phyloP scores from a whole-genome alignment of 805 yeast genomes.

The Cyberlindnera amylophila region DNA sequence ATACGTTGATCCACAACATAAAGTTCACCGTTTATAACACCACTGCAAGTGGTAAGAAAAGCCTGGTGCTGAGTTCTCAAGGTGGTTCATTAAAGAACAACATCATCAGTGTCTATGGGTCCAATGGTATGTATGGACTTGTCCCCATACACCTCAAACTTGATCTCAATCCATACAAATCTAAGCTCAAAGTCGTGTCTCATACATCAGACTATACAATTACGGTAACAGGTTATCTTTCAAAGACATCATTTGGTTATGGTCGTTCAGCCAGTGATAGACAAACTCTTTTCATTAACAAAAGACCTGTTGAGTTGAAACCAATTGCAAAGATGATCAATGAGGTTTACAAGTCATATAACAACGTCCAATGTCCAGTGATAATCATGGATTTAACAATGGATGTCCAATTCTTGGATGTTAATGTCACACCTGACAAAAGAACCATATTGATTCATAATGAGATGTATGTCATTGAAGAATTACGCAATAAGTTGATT shows the following conservation, averaged over 20 bases:
- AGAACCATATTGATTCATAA: constrained; percentile 63
- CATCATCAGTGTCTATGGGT: constrained; percentile 67
- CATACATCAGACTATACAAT: constrained; percentile 30
- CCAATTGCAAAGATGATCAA: constrained; percentile 55
- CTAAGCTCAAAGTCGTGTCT: constrained; percentile 13
- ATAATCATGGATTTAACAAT: constrained; percentile 58
- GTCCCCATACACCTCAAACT: constrained; percentile 43
- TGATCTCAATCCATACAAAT: constrained; percentile 30
- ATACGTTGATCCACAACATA: constrained; percentile 60
- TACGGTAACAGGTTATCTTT: constrained; percentile 56
- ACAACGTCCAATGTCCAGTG: constrained; percentile 70
- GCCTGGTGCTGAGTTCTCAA: constrained; percentile 54
- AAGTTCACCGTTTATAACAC: constrained; percentile 60
- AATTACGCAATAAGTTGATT: constrained; percentile 46
- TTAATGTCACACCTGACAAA: constrained; percentile 92
- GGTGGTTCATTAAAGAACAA: constrained; percentile 53
- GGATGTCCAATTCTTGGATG: constrained; percentile 55
- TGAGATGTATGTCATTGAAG: constrained; percentile 57
- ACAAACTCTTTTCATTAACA: constrained; percentile 71
- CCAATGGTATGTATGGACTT: constrained; percentile 57
- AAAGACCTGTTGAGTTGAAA: constrained; percentile 65
- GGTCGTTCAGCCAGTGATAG: constrained; percentile 72
- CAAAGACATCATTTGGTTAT: constrained; percentile 75
- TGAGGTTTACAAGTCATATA: constrained; percentile 70
- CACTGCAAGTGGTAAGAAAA: constrained; percentile 44